Evolutionary conservation across 345 rosid species (phyloP).

Genomic region (Eucalyptus pauciflora): DNA sequence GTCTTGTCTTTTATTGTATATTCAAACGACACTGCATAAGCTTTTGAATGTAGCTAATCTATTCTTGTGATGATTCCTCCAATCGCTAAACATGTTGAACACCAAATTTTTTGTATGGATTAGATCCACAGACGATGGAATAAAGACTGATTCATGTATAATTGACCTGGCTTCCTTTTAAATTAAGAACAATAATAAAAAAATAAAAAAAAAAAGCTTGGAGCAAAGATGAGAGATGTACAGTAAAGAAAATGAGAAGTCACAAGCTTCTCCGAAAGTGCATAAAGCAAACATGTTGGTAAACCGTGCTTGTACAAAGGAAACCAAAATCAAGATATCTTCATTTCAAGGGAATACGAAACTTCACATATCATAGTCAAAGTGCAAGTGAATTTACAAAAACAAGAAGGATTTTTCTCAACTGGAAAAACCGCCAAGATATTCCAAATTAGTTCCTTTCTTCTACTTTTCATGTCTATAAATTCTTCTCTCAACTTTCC

Average conservation of each 20-base stretch:
- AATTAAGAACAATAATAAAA: background rate
- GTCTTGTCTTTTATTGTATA: background rate
- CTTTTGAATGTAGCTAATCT: background rate
- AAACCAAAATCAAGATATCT: background rate
- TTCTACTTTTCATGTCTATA: background rate
- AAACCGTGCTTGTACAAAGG: background rate
- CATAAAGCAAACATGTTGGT: background rate
- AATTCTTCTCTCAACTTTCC: background rate
- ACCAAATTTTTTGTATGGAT: background rate
- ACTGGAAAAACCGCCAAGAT: background rate
- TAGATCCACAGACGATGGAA: background rate
- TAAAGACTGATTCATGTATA: background rate
- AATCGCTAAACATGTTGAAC: background rate
- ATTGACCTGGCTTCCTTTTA: background rate
- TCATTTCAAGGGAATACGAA: background rate
- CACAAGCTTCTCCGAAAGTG: background rate
- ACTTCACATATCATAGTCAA: background rate
- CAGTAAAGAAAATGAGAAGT: background rate
- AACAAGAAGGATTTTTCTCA: background rate
- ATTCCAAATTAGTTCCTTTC: background rate
- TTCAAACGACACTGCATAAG: background rate
- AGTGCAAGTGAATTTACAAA: background rate
- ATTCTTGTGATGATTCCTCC: background rate
- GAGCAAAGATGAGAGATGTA: background rate
- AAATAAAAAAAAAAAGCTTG: background rate